Base-by-base conservation (phyloP, 2,329 filamentous ascomycete genomes). In the Rachicladosporium sp. region DNA sequence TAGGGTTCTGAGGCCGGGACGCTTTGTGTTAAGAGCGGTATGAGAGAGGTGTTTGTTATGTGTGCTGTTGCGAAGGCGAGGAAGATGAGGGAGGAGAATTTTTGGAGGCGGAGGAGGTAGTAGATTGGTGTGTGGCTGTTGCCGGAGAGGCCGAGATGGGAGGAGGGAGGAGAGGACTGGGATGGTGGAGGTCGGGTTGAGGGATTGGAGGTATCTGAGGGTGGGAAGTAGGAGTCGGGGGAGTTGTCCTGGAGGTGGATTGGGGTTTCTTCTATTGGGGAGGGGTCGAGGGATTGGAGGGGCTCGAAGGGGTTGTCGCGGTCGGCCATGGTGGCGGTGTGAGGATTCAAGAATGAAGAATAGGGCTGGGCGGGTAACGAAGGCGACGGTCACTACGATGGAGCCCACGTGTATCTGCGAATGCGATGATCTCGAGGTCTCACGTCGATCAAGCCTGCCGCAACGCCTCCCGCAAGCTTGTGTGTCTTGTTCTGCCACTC, bases 31-130 rank as follows among this genome's bases (percentile, higher is more conserved):
- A 79, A 51, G 30, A 91, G 74, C 0, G 86, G 87, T 47, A 93
- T 80, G 33, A 93, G 59, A 5, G 84, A 84, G 29, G 85, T 89
- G 52, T 88, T 93, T 53, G 78, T 71, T 46, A 91, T 68, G 64
- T 93, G 87, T 42, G 91, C 70, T 23, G 76, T 69, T 29, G 80
- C 72, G 65, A 89, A 93, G 48, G 84, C 65, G 46, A 76, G 76
- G 55, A 85, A 88, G 48, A 82, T 77, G 65, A 94, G 93, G 49
- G 82, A 86, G 1, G 86, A 91, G 68, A 93, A 94, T 59, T 78
- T 81, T 61, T 96, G 91, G 29, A 91, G 70, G 35, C 82, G 76
- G 4, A 72, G 72, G 38, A 93, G 66, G 63, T 88, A 91, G 63
- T 78, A 89, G 53, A 83, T 76, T 41, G 82, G 71, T 6, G 79